These are phyloP conservation scores for Entoloma clypeatum DNA, from an alignment of 1,284 basidiomycete species.

Conservation along the genomic window DNA sequence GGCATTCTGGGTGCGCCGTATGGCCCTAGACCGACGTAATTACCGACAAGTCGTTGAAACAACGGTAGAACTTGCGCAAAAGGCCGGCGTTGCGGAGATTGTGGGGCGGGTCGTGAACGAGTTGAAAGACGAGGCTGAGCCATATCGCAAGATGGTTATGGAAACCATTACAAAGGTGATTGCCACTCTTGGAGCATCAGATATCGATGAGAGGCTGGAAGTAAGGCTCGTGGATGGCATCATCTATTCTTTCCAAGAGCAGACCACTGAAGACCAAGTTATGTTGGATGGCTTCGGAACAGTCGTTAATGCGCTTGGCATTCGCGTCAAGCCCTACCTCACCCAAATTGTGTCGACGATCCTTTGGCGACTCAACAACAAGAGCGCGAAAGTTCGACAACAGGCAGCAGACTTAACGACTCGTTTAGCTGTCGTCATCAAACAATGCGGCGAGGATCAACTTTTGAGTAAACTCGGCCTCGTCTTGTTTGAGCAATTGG, in stretches of 20 bases:
- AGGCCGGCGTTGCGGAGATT: conserved; percentile 94
- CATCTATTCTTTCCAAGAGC: conserved; percentile 99
- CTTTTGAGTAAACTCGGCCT: conserved; percentile 95
- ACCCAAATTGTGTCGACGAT: conserved; percentile 99
- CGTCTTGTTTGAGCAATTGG: conserved; percentile 97
- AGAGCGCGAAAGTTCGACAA: conserved; percentile 98
- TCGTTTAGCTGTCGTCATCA: conserved; percentile 94
- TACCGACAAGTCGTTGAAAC: conserved; percentile 98
- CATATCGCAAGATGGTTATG: conserved; percentile 99
- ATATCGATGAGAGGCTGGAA: conserved; percentile 95
- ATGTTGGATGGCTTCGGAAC: conserved; percentile 99
- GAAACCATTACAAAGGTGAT: conserved; percentile 99
- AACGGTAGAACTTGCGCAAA: conserved; percentile 96
- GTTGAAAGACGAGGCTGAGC: conserved; percentile 95
- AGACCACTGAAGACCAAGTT: conserved; percentile 97
- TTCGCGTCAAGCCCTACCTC: conserved; percentile 98
- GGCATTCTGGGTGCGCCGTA: conserved; percentile 95
- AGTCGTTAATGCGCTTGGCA: conserved; percentile 93
- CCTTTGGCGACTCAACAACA: conserved; percentile 98
- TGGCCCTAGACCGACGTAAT: conserved; percentile 96
- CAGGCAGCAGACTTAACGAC: conserved; percentile 97
- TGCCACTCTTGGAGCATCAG: conserved; percentile 87
- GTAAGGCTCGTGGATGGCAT: conserved; percentile 95
- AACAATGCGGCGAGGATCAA: conserved; percentile 97
- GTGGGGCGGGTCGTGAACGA: conserved; percentile 95